These are phyloP conservation scores for Hypoxylon cercidicola DNA, from an alignment of 495 filamentous ascomycete genomes.

Conservation along the genomic window DNA sequence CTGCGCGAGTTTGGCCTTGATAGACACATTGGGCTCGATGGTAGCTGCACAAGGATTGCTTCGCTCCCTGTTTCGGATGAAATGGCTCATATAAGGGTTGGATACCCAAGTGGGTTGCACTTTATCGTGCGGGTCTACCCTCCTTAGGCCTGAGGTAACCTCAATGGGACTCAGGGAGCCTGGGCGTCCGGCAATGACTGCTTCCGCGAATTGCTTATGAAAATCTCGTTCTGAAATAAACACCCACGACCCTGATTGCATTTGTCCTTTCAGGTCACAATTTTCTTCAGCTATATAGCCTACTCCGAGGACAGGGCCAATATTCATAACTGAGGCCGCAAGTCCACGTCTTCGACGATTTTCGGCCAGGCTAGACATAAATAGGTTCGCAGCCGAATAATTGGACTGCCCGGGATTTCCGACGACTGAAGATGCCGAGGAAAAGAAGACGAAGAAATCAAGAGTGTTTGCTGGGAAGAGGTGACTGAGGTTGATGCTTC, in stretches of 20 bases:
- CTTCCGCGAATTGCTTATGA: constrained; percentile 33
- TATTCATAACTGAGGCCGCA: constrained; percentile 55
- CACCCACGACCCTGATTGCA: neutral
- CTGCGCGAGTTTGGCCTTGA: constrained; percentile 42
- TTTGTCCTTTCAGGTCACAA: constrained; percentile 5
- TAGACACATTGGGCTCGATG: constrained; percentile 8
- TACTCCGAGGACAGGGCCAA: constrained; percentile 54
- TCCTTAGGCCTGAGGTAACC: constrained; percentile 5
- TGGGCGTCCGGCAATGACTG: constrained; percentile 10
- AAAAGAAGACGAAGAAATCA: constrained; percentile 68
- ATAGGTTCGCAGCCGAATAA: constrained; percentile 65
- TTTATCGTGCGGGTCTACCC: constrained; percentile 40
- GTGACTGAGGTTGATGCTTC: constrained; percentile 43
- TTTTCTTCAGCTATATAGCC: constrained; percentile 51
- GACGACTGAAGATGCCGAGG: constrained; percentile 56
- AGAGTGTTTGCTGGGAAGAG: constrained; percentile 50
- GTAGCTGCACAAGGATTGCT: neutral
- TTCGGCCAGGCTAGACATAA: constrained; percentile 48
- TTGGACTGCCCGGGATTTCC: constrained; percentile 61
- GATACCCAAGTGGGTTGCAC: constrained; percentile 51
- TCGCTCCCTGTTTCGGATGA: constrained; percentile 25
- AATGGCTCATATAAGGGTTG: constrained; percentile 54
- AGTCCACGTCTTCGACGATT: constrained; percentile 48
- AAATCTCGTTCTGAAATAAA: constrained; percentile 35
- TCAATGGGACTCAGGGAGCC: neutral